Evolutionary conservation across 345 rosid genomes (phyloP).

Genomic region (Rhodamnia rubescens): DNA sequence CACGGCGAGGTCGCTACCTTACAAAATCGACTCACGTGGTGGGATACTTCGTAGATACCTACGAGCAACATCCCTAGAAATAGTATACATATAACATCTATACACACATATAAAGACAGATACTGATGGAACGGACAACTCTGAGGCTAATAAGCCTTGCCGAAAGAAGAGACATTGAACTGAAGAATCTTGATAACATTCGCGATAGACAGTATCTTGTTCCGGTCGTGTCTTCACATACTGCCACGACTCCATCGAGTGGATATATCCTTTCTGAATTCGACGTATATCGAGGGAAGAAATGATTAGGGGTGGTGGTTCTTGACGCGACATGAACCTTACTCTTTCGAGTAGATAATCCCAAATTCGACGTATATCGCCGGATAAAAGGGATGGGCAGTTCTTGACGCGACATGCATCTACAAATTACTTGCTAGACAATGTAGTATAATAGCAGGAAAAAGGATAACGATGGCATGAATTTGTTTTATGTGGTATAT

Average conservation of each 20-base stretch:
- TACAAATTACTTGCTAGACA: not conserved
- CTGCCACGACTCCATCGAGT: not conserved
- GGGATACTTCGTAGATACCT: not conserved
- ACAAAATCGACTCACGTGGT: slow-evolving; percentile 42
- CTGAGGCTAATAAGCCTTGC: not conserved
- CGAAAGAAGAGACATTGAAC: not conserved
- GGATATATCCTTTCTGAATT: not conserved
- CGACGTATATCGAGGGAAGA: not conserved
- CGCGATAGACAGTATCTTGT: not conserved
- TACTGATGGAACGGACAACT: slow-evolving; percentile 10
- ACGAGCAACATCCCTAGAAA: not conserved
- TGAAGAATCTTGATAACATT: not conserved
- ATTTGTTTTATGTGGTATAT: not conserved
- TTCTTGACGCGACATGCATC: not conserved
- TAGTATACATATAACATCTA: not conserved
- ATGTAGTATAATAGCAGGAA: not conserved
- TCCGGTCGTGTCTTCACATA: not conserved
- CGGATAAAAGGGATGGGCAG: no score
- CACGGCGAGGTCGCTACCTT: slow-evolving; percentile 7
- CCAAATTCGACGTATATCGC: no score
- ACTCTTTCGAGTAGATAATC: no score
- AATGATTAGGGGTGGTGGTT: not conserved
- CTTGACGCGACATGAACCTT: not conserved
- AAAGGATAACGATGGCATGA: not conserved
- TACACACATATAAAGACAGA: not conserved